Base-by-base conservation (phyloP, 768 basidiomycete genomes). In the Artomyces pyxidatus region DNA sequence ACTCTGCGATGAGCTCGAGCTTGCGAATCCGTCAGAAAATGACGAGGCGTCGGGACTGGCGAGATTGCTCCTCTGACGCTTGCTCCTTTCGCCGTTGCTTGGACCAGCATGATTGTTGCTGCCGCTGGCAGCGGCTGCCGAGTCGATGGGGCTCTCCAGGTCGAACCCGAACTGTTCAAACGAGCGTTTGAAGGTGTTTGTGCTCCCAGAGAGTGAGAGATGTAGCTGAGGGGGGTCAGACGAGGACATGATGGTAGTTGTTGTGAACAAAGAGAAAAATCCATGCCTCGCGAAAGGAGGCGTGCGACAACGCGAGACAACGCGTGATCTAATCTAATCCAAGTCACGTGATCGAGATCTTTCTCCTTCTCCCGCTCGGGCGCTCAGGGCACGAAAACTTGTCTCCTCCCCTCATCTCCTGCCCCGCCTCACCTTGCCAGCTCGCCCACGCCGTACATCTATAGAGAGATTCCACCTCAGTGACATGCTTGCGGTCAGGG, bases 141-240 rank as follows among this genome's bases (percentile, higher is more conserved):
- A 39, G 37, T 58, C 57, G 41, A 57, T 59, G 8, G 76, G 74
- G 49, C 73, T 73, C 17, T 75, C 75, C 38, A 79, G 64, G 65
- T 80, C 77, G 51, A 77, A 75, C 26, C 75, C 76, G 53, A 75
- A 78, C 57, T 79, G 71, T 47, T 77, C 62, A 59, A 81, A 81
- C 12, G 78, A 76, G 40, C 78, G 71, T 57, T 81, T 81, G 67
- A 81, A 80, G 16, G 76, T 77, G 0, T 75, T 74, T 2, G 75
- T 69, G 47, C 61, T 70, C 1, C 71, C 56, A n/a, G 75, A 71
- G 7, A 79, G 63, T n/a, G 73, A 66, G 14, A 80, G 71, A 32
- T 75, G 74, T 3, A 79, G 67, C 51, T 78, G 77, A 6, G 77
- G 77, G 25, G 77, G 72, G 55, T 68, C 55, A 17, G 54, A 41